A percentile compares a stretch with the other conserved stretches of the same genome.
These are phyloP conservation scores for Chlorella variabilis DNA, from an alignment of 163 green algal species.

Conservation along the genomic window DNA sequence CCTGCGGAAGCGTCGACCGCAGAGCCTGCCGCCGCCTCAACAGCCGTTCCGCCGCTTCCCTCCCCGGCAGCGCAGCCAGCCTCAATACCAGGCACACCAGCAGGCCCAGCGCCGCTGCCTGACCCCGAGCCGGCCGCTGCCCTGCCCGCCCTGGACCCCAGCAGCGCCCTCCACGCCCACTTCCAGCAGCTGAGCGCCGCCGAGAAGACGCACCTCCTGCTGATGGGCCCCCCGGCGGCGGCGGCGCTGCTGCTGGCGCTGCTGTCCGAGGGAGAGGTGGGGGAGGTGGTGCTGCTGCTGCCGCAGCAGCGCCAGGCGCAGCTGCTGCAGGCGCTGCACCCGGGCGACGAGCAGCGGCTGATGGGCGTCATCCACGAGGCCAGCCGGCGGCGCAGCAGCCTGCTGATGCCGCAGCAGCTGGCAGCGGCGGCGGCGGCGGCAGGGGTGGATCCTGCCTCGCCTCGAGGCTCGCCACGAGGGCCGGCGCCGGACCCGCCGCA, in stretches of 20 bases:
- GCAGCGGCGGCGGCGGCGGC: background rate
- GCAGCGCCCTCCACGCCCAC: background rate
- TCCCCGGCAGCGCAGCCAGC: too few relatives aligned
- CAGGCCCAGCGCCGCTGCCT: background rate
- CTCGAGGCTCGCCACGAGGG: too few relatives aligned
- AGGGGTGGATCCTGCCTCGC: too few relatives aligned
- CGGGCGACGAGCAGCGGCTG: background rate
- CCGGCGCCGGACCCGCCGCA: background rate
- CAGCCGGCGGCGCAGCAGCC: background rate
- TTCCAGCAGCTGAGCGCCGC: constrained; percentile 19
- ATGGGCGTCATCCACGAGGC: background rate
- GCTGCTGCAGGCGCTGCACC: constrained; percentile 11
- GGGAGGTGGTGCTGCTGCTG: constrained; percentile 19
- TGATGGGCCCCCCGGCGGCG: constrained; percentile 2
- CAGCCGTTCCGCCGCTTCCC: too few relatives aligned
- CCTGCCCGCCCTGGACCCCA: background rate
- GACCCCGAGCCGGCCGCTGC: background rate
- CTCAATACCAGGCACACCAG: background rate
- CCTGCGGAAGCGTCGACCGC: too few relatives aligned
- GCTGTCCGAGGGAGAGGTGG: background rate
- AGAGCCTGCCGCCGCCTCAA: too few relatives aligned
- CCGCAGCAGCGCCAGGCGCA: constrained; percentile 16
- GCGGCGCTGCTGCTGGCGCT: constrained; percentile 27
- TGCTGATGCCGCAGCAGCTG: constrained; percentile 21
- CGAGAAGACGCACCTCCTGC: constrained; percentile 27